A percentile compares a stretch with the other conserved stretches of the same genome.
These are phyloP conservation scores for Annulohypoxylon nitens DNA, from an alignment of 495 filamentous ascomycete genomes.

Conservation along the genomic window DNA sequence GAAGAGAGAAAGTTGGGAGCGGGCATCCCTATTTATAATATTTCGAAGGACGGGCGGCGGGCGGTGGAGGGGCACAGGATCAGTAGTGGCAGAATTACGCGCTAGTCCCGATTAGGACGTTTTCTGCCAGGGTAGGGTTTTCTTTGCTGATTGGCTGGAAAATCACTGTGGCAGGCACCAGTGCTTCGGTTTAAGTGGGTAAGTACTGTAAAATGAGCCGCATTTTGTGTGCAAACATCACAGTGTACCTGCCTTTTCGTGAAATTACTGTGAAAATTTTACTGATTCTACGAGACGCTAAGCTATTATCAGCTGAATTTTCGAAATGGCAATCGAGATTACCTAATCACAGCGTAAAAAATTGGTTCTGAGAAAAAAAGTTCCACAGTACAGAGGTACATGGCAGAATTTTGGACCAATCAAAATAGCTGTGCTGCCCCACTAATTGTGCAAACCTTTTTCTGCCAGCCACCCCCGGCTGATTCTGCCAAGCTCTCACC, in stretches of 20 bases:
- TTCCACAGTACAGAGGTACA: neutral
- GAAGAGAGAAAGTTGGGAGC: slow-evolving; percentile 3
- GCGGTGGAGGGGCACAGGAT: slow-evolving; percentile 27
- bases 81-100: neutral
- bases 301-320: neutral
- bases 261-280: neutral
- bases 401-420: neutral
- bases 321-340: neutral
- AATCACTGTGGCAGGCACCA: neutral
- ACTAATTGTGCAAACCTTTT: slow-evolving; percentile 5
- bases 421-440: neutral
- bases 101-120: slow-evolving; percentile 2
- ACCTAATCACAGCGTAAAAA: neutral
- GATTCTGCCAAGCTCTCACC: slow-evolving; percentile 5
- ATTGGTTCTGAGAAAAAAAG: neutral
- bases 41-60: neutral
- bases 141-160: neutral
- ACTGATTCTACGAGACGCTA: neutral
- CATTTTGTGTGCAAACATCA: neutral
- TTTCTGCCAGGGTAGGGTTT: neutral
- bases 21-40: slow-evolving; percentile 7
- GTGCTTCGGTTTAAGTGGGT: neutral
- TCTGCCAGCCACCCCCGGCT: slow-evolving; percentile 2
- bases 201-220: neutral
- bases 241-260: neutral